Percentiles rank a stretch among this genome's conserved stretches.
These are phyloP conservation scores for Tillandsia leiboldiana DNA, from an alignment of 176 grass and related monocot species.

Conservation along the genomic window DNA sequence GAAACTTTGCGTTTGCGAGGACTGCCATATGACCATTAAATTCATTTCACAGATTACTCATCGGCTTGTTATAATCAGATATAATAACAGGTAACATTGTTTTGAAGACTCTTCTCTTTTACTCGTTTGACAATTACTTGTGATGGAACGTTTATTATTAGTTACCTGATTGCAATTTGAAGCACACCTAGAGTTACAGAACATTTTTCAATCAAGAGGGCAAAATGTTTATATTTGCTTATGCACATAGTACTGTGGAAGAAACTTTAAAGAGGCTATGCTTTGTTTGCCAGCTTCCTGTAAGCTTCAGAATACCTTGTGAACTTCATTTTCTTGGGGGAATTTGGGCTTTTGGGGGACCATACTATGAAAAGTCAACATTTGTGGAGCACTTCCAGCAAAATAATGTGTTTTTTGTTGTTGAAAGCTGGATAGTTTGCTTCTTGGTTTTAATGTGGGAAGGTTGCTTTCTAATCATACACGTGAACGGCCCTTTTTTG, in stretches of 20 bases:
- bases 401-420: too few relatives aligned
- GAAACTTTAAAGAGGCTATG: background rate
- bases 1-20: conserved; percentile 49
- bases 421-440: too few relatives aligned
- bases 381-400: too few relatives aligned
- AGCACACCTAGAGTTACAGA: too few relatives aligned
- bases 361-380: too few relatives aligned
- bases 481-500: too few relatives aligned
- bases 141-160: background rate
- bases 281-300: background rate
- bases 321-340: background rate
- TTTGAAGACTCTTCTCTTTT: conserved; percentile 41
- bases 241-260: background rate
- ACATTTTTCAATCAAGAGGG: too few relatives aligned
- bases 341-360: too few relatives aligned
- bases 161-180: too few relatives aligned
- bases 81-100: conserved; percentile 53
- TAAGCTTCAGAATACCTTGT: background rate
- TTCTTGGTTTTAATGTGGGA: too few relatives aligned
- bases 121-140: conserved; percentile 57
- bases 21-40: conserved; percentile 49
- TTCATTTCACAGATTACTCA: conserved; percentile 38
- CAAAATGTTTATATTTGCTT: too few relatives aligned
- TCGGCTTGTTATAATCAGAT: conserved; percentile 39
- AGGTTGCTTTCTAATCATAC: too few relatives aligned